Percentiles rank a stretch among this genome's conserved stretches.
These are phyloP conservation scores for Rubus idaeus DNA, from an alignment of 306 rosid species.

Conservation along the genomic window DNA sequence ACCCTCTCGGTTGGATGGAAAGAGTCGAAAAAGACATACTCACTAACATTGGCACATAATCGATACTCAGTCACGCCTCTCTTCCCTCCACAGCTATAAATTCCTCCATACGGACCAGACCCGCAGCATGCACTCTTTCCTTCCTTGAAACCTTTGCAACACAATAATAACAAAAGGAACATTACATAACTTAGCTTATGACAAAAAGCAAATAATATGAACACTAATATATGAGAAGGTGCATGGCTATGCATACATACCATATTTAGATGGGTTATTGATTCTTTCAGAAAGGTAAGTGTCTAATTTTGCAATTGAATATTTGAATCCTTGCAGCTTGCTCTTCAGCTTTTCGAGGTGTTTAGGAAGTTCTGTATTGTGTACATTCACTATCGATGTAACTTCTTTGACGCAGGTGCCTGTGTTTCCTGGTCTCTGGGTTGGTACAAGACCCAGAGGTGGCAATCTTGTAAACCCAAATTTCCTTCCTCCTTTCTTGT, in stretches of 20 bases:
- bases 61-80: slow-evolving; percentile 35
- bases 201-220: background rate
- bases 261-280: slow-evolving; percentile 45
- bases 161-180: background rate
- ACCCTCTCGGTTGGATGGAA: slow-evolving; percentile 43
- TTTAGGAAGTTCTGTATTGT: slow-evolving; percentile 34
- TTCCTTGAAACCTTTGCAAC: slow-evolving; percentile 42
- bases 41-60: slow-evolving; percentile 36
- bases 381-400: slow-evolving; percentile 33
- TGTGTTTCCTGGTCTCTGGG: slow-evolving; percentile 26
- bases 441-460: slow-evolving; percentile 29
- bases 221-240: background rate
- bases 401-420: slow-evolving; percentile 33
- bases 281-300: slow-evolving; percentile 7
- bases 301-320: slow-evolving; percentile 32
- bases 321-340: slow-evolving; percentile 39
- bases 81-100: slow-evolving; percentile 60
- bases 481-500: slow-evolving; percentile 46
- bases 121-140: slow-evolving; percentile 62
- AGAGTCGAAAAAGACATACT: slow-evolving; percentile 47
- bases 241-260: slow-evolving; percentile 12
- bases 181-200: background rate
- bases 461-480: slow-evolving; percentile 23
- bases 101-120: slow-evolving; percentile 50
- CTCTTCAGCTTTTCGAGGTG: slow-evolving; percentile 25